Conservation (phyloP, 2,329 filamentous ascomycete genomes). For the Lasiodiplodia sp. region DNA sequence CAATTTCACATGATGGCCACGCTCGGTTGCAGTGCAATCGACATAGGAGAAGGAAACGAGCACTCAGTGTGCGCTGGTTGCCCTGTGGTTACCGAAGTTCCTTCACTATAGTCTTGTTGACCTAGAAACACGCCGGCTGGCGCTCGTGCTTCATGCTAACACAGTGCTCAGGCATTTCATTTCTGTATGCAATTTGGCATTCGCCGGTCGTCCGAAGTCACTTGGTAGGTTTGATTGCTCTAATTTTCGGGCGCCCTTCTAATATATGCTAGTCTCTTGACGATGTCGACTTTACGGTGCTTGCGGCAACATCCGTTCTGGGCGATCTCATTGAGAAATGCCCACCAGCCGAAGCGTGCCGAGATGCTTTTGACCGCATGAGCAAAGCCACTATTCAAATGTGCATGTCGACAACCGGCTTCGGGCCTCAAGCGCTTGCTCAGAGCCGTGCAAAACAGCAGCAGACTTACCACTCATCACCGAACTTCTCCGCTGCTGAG, state of each 20-base stretch:
- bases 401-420: constrained; percentile 86
- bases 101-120: background rate
- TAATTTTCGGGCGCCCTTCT: constrained; percentile 9
- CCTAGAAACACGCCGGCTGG: background rate
- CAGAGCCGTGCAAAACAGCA: constrained; percentile 13
- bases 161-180: constrained; percentile 71
- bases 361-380: constrained; percentile 93
- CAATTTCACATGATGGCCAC: background rate
- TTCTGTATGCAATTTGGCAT: constrained; percentile 97
- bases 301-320: constrained; percentile 91
- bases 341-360: constrained; percentile 90
- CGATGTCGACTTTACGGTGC: constrained; percentile 95
- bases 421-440: constrained; percentile 59
- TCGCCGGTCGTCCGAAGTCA: constrained; percentile 86
- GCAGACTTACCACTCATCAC: constrained; percentile 3
- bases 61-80: background rate
- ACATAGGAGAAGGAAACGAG: background rate
- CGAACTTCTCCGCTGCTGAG: constrained; percentile 16
- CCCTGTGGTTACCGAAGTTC: background rate
- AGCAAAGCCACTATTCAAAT: constrained; percentile 95
- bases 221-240: constrained; percentile 67
- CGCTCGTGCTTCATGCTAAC: constrained; percentile 1
- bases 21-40: background rate
- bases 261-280: constrained; percentile 70
- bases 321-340: constrained; percentile 93